These are phyloP conservation scores for Herpetospermum pedunculosum DNA, from an alignment of 306 rosid species.

Conservation along the genomic window DNA sequence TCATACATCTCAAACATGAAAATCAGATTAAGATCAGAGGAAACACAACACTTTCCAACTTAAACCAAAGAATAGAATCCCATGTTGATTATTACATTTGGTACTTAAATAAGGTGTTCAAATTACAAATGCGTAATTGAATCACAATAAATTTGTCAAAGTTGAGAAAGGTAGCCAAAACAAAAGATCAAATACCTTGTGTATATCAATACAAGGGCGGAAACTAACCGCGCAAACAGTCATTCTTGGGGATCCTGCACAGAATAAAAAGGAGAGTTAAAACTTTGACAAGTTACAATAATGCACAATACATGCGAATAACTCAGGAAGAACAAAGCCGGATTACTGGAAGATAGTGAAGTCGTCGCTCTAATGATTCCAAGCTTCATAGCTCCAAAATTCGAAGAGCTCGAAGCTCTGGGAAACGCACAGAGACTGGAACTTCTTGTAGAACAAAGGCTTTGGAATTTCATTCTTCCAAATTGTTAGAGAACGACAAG, in stretches of 20 bases:
- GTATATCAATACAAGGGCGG: constrained; percentile 87
- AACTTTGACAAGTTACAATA: background rate
- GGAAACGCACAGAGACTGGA: constrained; percentile 5
- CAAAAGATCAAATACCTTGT: constrained; percentile 36
- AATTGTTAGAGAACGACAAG: background rate
- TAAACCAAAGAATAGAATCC: background rate
- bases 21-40: background rate
- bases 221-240: constrained; percentile 51
- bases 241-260: constrained; percentile 18
- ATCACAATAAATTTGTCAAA: background rate
- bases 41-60: background rate
- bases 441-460: constrained; percentile 15
- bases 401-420: constrained; percentile 1
- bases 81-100: background rate
- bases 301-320: background rate
- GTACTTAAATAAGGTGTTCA: background rate
- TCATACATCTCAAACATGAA: constrained; percentile 8
- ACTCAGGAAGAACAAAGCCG: background rate
- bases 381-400: constrained; percentile 10
- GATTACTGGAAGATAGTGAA: constrained; percentile 22
- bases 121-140: background rate
- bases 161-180: background rate
- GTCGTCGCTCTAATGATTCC: constrained; percentile 7
- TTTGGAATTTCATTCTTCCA: constrained; percentile 14
- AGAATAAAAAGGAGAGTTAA: background rate